phyloP scores from a whole-genome alignment of 495 filamentous ascomycete species.

The Podospora pseudoanserina region DNA sequence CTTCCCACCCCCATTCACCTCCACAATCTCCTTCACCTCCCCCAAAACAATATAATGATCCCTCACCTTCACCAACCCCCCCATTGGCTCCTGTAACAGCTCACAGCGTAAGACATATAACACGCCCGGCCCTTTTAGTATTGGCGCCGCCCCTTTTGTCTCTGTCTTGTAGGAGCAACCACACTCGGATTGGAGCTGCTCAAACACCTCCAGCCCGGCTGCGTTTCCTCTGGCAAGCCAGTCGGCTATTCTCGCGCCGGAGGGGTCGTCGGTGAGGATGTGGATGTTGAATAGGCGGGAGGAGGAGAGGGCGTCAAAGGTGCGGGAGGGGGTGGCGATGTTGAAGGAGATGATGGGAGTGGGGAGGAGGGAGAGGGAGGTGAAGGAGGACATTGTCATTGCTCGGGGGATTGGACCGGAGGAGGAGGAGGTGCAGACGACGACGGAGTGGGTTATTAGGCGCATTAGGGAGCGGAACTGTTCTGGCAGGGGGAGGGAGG shows the following conservation, averaged over 20 bases:
- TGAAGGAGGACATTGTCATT: constrained; percentile 84
- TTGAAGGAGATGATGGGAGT: constrained; percentile 75
- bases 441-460: constrained; percentile 66
- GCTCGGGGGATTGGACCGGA: constrained; percentile 42
- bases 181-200: constrained; percentile 25
- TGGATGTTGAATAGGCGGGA: constrained; percentile 48
- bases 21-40: constrained; percentile 45
- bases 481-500: constrained; percentile 25
- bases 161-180: constrained; percentile 20
- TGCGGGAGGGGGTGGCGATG: constrained; percentile 68
- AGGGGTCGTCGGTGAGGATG: constrained; percentile 39
- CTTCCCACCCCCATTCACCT: constrained; percentile 20
- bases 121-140: constrained; percentile 39
- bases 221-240: constrained; percentile 40
- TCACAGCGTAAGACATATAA: constrained; percentile 42
- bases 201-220: constrained; percentile 27
- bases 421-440: constrained; percentile 58
- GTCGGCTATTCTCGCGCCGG: constrained; percentile 44
- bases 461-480: constrained; percentile 64
- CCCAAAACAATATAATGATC: constrained; percentile 57
- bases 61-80: constrained; percentile 42
- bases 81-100: constrained; percentile 29
- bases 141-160: constrained; percentile 17
- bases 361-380: constrained; percentile 64
- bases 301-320: constrained; percentile 55